phyloP scores from a whole-genome alignment of 2,329 filamentous ascomycete species.

The Ascochyta lentis region DNA sequence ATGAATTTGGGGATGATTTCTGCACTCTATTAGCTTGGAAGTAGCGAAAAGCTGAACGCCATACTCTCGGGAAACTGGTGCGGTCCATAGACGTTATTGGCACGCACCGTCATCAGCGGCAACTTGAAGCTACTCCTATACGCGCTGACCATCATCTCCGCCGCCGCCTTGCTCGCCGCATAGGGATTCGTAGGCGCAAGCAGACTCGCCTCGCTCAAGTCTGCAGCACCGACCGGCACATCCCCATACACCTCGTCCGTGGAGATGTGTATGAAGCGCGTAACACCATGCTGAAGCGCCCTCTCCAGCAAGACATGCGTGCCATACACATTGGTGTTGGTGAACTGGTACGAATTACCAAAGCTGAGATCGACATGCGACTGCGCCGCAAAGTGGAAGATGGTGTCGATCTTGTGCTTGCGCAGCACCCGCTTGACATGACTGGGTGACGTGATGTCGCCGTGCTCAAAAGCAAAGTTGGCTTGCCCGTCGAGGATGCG shows the following conservation, averaged over 20 bases:
- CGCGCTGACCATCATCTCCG: conserved; percentile 87
- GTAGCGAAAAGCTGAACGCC: conserved; percentile 35
- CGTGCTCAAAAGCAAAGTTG: conserved; percentile 82
- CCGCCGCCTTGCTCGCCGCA: conserved; percentile 79
- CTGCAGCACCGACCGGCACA: conserved; percentile 73
- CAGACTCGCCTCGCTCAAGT: conserved; percentile 74
- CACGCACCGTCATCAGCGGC: conserved; percentile 78
- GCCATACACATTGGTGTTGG: conserved; percentile 80
- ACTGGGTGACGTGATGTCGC: conserved; percentile 74
- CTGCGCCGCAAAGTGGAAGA: conserved; percentile 86
- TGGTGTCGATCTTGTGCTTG: conserved; percentile 75
- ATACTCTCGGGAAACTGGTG: conserved; percentile 84
- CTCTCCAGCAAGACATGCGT: conserved; percentile 84
- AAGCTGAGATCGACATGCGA: conserved; percentile 85
- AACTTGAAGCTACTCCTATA: conserved; percentile 84
- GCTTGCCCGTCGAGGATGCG: conserved; percentile 68
- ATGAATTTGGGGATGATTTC: conserved; percentile 87
- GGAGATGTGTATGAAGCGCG: conserved; percentile 80
- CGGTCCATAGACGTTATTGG: conserved; percentile 86
- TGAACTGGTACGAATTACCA: conserved; percentile 82
- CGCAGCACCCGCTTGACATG: conserved; percentile 75
- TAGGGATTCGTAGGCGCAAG: conserved; percentile 84
- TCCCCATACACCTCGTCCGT: conserved; percentile 89
- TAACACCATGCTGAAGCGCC: conserved; percentile 73
- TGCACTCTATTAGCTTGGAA: conserved; percentile 46